These are phyloP conservation scores for Ogataea ramenticola DNA, from an alignment of 805 yeast species.

Conservation along the genomic window DNA sequence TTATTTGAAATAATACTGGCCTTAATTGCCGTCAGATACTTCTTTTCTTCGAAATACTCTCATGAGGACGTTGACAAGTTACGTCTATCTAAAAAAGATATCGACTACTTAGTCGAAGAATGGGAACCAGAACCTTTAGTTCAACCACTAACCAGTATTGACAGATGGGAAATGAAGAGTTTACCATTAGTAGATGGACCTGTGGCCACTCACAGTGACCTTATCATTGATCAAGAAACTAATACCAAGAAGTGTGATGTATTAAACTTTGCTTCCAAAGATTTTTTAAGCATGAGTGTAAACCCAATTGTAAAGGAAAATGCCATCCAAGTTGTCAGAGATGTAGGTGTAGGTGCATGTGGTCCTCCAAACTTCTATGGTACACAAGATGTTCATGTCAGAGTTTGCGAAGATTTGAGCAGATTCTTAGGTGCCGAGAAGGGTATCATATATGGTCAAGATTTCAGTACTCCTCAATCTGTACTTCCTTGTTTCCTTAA, in stretches of 20 bases:
- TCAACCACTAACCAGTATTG: conserved; percentile 40
- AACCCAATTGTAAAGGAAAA: conserved; percentile 38
- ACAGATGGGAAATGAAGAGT: conserved; percentile 53
- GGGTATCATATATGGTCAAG: conserved; percentile 88
- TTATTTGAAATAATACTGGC: conserved; percentile 70
- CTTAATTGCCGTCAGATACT: conserved; percentile 78
- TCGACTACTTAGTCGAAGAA: conserved; percentile 77
- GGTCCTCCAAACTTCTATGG: conserved; percentile 99
- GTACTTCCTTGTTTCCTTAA: conserved; percentile 91
- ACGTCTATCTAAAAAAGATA: conserved; percentile 50
- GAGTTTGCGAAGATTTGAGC: conserved; percentile 70
- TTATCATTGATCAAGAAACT: conserved; percentile 19
- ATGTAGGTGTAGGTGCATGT: conserved; percentile 94
- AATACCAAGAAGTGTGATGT: conserved; percentile 27
- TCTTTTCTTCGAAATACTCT: conserved; percentile 68
- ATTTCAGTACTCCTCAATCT: conserved; percentile 76
- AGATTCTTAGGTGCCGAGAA: conserved; percentile 68
- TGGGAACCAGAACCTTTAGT: conserved; percentile 91
- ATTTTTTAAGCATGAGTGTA: conserved; percentile 58
- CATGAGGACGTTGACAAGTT: conserved; percentile 68
- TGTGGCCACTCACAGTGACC: conserved; percentile 31
- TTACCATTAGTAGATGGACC: conserved; percentile 60
- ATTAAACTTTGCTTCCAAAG: conserved; percentile 63
- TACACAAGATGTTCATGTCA: conserved; percentile 82
- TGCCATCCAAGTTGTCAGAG: conserved; percentile 52